Conservation (phyloP, 169 alveolate genomes). For the Plasmodium ovale region DNA sequence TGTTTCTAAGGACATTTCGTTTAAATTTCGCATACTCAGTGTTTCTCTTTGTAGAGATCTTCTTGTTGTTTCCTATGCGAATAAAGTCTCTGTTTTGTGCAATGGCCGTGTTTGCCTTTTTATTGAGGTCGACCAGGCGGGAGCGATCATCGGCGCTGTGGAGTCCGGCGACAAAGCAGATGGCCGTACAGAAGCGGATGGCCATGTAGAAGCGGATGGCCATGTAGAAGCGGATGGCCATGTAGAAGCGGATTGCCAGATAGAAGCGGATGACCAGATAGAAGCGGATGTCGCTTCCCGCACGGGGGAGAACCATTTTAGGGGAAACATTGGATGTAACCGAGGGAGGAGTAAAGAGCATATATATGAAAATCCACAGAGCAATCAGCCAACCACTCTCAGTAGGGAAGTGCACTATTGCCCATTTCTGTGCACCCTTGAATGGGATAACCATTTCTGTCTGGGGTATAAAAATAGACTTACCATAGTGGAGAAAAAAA, state of each 20-base stretch:
- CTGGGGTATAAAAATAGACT: constrained; percentile 10
- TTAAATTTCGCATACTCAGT: constrained; percentile 2
- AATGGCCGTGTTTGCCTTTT: constrained; percentile 13
- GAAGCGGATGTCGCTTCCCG: too few species aligned
- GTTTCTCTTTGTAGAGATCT: neutral
- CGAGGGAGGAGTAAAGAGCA: too few species aligned
- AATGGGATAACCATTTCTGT: constrained; percentile 38
- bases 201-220: neutral
- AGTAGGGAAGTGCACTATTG: neutral
- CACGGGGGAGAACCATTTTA: too few species aligned
- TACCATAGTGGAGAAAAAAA: neutral
- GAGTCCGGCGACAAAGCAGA: too few species aligned
- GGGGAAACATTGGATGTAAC: too few species aligned
- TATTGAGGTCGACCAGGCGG: neutral
- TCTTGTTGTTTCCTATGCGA: constrained; percentile 11
- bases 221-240: neutral
- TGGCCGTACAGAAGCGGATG: too few species aligned
- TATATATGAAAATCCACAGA: too few species aligned
- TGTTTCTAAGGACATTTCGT: constrained; percentile 13
- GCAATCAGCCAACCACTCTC: too few species aligned
- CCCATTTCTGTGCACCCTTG: constrained; percentile 27
- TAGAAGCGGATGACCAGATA: too few species aligned
- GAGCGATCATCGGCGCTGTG: constrained; percentile 6
- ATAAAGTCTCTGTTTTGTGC: neutral
- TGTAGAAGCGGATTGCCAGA: neutral